phyloP scores from a whole-genome alignment of 2,329 filamentous ascomycete genomes.

The Aphanoascus verrucosus region DNA sequence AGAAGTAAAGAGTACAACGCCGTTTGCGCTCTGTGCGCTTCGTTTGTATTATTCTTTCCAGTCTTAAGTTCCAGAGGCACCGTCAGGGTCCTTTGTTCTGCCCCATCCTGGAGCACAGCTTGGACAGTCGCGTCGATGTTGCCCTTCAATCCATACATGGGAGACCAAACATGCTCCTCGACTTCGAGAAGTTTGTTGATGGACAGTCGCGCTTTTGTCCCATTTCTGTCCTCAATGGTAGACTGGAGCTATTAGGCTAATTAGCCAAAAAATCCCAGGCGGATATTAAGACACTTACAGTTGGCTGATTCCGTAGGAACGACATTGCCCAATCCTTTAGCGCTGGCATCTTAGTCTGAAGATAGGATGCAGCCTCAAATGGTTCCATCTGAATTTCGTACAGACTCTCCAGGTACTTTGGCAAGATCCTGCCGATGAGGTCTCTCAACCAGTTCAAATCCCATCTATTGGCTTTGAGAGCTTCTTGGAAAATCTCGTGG shows the following conservation, averaged over 20 bases:
- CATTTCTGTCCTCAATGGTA: conserved; percentile 66
- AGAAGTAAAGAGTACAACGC: conserved; percentile 85
- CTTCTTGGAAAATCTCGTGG: conserved; percentile 91
- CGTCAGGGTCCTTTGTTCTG: conserved; percentile 58
- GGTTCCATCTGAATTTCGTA: conserved; percentile 74
- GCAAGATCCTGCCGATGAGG: conserved; percentile 58
- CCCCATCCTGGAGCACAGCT: conserved; percentile 63
- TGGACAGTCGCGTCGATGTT: conserved; percentile 97
- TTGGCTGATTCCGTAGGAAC: conserved; percentile 64
- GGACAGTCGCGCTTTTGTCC: conserved; percentile 65
- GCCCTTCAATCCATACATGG: conserved; percentile 91
- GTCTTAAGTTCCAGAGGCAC: conserved; percentile 96
- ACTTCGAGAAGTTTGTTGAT: conserved; percentile 91
- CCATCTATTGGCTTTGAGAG: conserved; percentile 74
- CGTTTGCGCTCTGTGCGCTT: conserved; percentile 82
- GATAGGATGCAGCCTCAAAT: conserved; percentile 62
- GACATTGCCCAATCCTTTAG: conserved; percentile 71
- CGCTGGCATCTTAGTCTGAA: conserved; percentile 72
- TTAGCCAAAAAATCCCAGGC: neutral
- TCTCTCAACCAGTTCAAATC: conserved; percentile 54
- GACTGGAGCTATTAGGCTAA: conserved; percentile 48
- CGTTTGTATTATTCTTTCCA: conserved; percentile 65
- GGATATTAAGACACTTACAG: conserved; percentile 38
- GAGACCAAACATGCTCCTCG: conserved; percentile 97
- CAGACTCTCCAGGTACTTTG: conserved; percentile 73